Percentiles rank a stretch among this genome's conserved stretches.
Conservation (phyloP, 2,329 filamentous ascomycete species). For the Calonectria honghensis region DNA sequence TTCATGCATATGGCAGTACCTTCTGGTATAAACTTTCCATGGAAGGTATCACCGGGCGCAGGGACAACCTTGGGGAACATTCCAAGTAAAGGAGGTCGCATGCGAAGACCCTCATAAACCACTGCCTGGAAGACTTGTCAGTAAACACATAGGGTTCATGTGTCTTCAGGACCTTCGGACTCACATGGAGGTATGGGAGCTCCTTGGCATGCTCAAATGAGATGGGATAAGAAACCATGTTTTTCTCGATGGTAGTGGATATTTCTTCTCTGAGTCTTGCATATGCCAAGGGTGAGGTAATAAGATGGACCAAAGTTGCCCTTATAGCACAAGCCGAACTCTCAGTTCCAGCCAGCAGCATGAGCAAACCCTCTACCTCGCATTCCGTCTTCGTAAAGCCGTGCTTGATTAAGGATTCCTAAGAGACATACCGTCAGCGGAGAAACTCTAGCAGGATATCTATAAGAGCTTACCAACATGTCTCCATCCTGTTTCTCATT, state of each 20-base stretch:
- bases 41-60: background rate
- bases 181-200: background rate
- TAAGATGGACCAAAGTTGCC: background rate
- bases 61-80: background rate
- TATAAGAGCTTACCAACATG: background rate
- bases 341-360: background rate
- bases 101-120: background rate
- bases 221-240: background rate
- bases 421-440: background rate
- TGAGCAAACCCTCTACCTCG: background rate
- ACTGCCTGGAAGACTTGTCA: background rate
- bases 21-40: background rate
- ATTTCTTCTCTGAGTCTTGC: background rate
- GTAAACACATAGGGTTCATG: background rate
- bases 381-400: conserved; percentile 1
- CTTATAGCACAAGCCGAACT: background rate
- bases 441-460: background rate
- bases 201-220: background rate
- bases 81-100: background rate
- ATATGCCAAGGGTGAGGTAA: background rate
- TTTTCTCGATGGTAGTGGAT: background rate
- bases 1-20: conserved; percentile 17
- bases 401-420: conserved; percentile 4
- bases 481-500: background rate
- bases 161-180: background rate